Evolutionary conservation across 1,139 yeast genomes (phyloP).

Genomic region (Tardiomyces depauwii): DNA sequence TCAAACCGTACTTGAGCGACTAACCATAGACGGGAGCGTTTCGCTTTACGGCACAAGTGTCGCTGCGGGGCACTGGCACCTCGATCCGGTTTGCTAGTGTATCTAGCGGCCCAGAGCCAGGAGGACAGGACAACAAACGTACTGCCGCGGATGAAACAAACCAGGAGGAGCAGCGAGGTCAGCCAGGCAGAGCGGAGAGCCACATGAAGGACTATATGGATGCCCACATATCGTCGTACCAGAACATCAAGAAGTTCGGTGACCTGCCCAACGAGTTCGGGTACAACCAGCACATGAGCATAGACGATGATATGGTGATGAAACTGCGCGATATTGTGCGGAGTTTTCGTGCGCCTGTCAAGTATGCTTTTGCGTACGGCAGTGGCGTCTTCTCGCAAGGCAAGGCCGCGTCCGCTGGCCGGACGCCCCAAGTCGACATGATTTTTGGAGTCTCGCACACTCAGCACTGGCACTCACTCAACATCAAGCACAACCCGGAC

Average conservation of each 20-base stretch:
- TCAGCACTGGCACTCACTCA: constrained; percentile 61
- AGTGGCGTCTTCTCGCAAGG: constrained; percentile 90
- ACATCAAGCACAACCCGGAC: constrained; percentile 49
- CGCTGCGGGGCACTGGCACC: too few species aligned
- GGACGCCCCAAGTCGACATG: constrained; percentile 69
- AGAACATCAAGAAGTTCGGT: constrained; percentile 28
- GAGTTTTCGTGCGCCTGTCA: constrained; percentile 56
- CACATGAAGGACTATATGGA: constrained; percentile 13
- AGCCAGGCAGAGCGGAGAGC: background rate
- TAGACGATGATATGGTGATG: constrained; percentile 35
- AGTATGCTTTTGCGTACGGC: constrained; percentile 85
- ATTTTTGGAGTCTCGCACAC: constrained; percentile 77
- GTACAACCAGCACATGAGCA: constrained; percentile 43
- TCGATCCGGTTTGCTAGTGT: too few species aligned
- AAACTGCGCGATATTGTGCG: constrained; percentile 41
- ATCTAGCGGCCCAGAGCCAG: too few species aligned
- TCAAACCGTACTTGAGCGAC: too few species aligned
- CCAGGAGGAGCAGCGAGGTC: background rate
- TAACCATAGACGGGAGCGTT: too few species aligned
- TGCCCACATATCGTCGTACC: constrained; percentile 14
- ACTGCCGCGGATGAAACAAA: background rate
- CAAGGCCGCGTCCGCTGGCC: constrained; percentile 16
- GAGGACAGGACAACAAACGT: too few species aligned
- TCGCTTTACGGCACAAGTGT: too few species aligned
- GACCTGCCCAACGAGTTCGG: constrained; percentile 46